These are phyloP conservation scores for Vigna unguiculata DNA, from an alignment of 306 rosid species.

Conservation along the genomic window DNA sequence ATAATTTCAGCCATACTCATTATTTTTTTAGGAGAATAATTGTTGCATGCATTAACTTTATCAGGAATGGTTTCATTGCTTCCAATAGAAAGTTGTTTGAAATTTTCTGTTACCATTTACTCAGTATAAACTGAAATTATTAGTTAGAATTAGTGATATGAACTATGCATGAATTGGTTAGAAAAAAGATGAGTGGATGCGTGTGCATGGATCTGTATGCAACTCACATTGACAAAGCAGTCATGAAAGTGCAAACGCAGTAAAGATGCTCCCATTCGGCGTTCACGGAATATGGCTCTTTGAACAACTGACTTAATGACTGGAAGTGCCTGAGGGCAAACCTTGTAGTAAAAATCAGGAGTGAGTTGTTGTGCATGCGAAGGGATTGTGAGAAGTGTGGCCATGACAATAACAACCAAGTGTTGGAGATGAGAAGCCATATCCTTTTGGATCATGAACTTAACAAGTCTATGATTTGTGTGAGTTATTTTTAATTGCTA, in stretches of 20 bases:
- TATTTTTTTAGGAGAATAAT: background rate
- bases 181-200: no score
- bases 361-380: conserved; percentile 39
- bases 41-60: background rate
- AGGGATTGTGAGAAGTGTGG: conserved; percentile 16
- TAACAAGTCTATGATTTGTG: background rate
- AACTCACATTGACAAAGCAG: conserved; percentile 26
- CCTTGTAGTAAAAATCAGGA: conserved; percentile 31
- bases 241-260: conserved; percentile 18
- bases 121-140: no score
- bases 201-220: background rate
- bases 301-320: conserved; percentile 28
- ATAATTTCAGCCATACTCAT: background rate
- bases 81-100: background rate
- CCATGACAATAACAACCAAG: background rate
- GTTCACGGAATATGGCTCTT: conserved; percentile 22
- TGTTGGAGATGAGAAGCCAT: conserved; percentile 41
- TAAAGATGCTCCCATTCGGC: background rate
- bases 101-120: background rate
- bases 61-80: background rate
- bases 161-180: background rate
- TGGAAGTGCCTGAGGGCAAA: conserved; percentile 44
- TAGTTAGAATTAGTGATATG: no score
- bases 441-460: background rate
- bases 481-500: background rate